phyloP scores from a whole-genome alignment of 495 filamentous ascomycete genomes.

The Rusavskia elegans region DNA sequence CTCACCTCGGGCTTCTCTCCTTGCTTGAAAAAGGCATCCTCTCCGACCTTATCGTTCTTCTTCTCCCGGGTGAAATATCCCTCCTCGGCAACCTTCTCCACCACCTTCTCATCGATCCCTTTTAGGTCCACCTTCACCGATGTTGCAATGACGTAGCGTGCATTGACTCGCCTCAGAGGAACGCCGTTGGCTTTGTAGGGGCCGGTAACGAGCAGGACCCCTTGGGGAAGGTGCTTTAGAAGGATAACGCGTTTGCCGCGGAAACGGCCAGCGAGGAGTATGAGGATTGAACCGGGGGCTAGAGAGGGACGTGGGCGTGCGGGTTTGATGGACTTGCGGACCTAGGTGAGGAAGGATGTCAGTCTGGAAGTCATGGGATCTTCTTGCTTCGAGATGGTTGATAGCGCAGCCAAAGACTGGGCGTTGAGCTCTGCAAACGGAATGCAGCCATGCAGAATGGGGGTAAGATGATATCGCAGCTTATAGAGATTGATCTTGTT shows the following conservation, averaged over 20 bases:
- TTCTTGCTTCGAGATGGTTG: too few relatives aligned
- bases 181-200: conserved; percentile 99
- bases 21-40: conserved; percentile 95
- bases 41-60: conserved; percentile 74
- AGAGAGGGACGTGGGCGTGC: conserved; percentile 74
- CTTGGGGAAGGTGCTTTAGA: conserved; percentile 90
- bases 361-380: conserved; percentile 3
- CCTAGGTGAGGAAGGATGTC: conserved; percentile 32
- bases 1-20: conserved; percentile 91
- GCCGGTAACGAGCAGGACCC: conserved; percentile 95
- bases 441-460: too few relatives aligned
- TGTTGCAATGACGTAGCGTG: conserved; percentile 97
- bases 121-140: conserved; percentile 73
- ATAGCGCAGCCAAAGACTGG: too few relatives aligned
- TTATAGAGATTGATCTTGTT: too few relatives aligned
- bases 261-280: conserved; percentile 98
- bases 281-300: conserved; percentile 83
- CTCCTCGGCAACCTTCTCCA: conserved; percentile 68
- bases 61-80: conserved; percentile 96
- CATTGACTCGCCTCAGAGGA: conserved; percentile 91
- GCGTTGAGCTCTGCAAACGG: too few relatives aligned
- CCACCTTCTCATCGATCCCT: conserved; percentile 63
- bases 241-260: conserved; percentile 99
- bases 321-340: conserved; percentile 83
- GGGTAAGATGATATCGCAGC: too few relatives aligned